Percentiles rank a stretch among this genome's conserved stretches.
Conservation (phyloP, 345 rosid genomes). For the Bretschneidera sinensis region DNA sequence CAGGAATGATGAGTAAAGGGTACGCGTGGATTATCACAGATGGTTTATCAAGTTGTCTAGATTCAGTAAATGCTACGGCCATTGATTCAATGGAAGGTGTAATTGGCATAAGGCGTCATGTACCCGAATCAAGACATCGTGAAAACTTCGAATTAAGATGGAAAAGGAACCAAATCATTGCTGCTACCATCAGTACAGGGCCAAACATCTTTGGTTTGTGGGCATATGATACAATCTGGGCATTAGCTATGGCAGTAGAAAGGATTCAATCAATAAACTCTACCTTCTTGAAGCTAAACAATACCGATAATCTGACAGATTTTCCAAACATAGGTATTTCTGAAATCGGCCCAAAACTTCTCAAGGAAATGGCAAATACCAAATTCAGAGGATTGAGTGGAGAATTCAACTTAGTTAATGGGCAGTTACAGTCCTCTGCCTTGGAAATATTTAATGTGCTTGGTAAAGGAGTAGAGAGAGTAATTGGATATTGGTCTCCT, state of each 20-base stretch:
- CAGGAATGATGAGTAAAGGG: slow-evolving; percentile 56
- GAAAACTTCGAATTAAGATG: slow-evolving; percentile 20
- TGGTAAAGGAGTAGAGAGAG: slow-evolving; percentile 19
- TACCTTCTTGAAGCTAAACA: no score
- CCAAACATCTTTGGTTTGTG: slow-evolving; percentile 16
- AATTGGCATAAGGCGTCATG: slow-evolving; percentile 21
- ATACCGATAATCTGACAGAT: no score
- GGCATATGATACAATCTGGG: slow-evolving; percentile 41
- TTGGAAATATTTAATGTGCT: slow-evolving; percentile 43
- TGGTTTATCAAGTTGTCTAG: slow-evolving; percentile 17
- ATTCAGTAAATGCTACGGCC: background rate
- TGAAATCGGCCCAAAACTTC: slow-evolving; percentile 24
- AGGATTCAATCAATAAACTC: no score
- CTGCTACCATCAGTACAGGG: background rate
- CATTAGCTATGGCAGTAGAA: slow-evolving; percentile 37
- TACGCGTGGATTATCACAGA: slow-evolving; percentile 50
- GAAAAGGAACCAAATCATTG: slow-evolving; percentile 16
- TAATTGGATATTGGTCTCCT: slow-evolving; percentile 43
- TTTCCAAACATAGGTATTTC: slow-evolving; percentile 16
- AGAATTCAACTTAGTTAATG: slow-evolving; percentile 26
- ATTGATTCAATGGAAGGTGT: slow-evolving; percentile 23
- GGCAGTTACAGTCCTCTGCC: slow-evolving; percentile 29
- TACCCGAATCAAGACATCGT: slow-evolving; percentile 15
- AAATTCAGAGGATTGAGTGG: slow-evolving; percentile 38
- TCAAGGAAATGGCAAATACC: slow-evolving; percentile 18